Percentiles rank a stretch among this genome's conserved stretches.
Conservation (phyloP, 1,284 basidiomycete genomes). For the Papiliotrema nemorosa region DNA sequence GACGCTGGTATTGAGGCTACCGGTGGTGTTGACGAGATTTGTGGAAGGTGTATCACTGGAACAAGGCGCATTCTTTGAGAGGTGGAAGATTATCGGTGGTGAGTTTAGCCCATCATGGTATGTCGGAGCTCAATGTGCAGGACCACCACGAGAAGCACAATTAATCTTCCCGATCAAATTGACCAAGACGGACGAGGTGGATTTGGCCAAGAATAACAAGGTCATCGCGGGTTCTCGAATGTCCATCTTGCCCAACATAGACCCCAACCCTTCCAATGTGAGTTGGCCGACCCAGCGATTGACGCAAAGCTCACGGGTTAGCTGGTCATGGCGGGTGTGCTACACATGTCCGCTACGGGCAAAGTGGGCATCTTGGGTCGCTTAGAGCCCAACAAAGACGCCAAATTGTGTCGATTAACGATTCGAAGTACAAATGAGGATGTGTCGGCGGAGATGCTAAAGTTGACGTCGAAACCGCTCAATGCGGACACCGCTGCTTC, state of each 20-base stretch:
- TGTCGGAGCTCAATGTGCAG: conserved; percentile 14
- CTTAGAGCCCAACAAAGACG: conserved; percentile 90
- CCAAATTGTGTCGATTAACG: conserved; percentile 91
- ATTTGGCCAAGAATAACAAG: conserved; percentile 67
- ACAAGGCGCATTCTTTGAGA: conserved; percentile 85
- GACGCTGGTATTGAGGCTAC: conserved; percentile 76
- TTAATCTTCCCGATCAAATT: conserved; percentile 76
- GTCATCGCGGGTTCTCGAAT: conserved; percentile 74
- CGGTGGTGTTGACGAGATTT: conserved; percentile 86
- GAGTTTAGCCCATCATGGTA: conserved; percentile 7
- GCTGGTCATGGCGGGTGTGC: conserved; percentile 84
- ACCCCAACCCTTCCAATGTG: conserved; percentile 67
- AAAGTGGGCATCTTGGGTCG: conserved; percentile 94
- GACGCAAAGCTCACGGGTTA: conserved; percentile 50
- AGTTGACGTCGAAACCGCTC: conserved; percentile 45
- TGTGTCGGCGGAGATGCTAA: conserved; percentile 76
- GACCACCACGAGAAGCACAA: conserved; percentile 84
- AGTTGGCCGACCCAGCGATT: conserved; percentile 7
- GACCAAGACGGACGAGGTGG: conserved; percentile 64
- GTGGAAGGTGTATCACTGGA: conserved; percentile 85
- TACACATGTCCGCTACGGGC: conserved; percentile 79
- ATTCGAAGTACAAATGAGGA: conserved; percentile 92
- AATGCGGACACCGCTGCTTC: conserved; percentile 40
- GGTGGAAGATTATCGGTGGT: conserved; percentile 97
- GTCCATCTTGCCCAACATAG: conserved; percentile 71